Conservation (phyloP, 1,284 basidiomycete species). For the Cystobasidium slooffiae region DNA sequence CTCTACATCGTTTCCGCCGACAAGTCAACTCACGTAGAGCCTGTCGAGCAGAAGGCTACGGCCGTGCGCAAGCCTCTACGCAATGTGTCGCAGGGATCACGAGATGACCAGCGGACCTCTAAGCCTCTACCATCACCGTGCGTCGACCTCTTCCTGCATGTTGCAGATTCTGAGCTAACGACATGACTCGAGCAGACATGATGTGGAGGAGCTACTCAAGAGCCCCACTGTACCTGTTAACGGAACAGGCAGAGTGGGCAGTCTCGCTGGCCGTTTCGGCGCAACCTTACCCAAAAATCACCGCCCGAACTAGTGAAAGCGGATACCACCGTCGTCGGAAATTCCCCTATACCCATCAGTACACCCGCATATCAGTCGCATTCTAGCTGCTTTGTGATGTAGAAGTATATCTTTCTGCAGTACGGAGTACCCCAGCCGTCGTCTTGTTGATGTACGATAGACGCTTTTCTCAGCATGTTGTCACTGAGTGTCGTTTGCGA, state of each 20-base stretch:
- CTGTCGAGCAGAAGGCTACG: background rate
- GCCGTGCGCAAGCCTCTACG: constrained; percentile 7
- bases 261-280: constrained; percentile 19
- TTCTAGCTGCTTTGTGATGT: too few species aligned
- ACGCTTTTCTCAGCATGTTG: too few species aligned
- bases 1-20: too few species aligned
- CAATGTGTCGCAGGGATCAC: background rate
- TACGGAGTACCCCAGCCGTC: too few species aligned
- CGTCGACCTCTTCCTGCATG: background rate
- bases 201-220: constrained; percentile 7
- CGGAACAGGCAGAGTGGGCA: constrained; percentile 17
- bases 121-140: constrained; percentile 21
- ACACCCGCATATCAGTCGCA: too few species aligned
- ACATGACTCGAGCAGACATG: background rate
- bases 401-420: too few species aligned
- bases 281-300: background rate
- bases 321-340: too few species aligned
- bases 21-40: too few species aligned
- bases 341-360: too few species aligned
- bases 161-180: background rate
- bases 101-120: background rate
- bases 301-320: too few species aligned
- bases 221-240: constrained; percentile 26
- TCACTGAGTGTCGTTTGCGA: too few species aligned
- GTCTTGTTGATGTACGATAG: too few species aligned